A percentile compares a stretch with the other conserved stretches of the same genome.
Conservation (phyloP, 345 rosid genomes). For the Noccaea caerulescens region DNA sequence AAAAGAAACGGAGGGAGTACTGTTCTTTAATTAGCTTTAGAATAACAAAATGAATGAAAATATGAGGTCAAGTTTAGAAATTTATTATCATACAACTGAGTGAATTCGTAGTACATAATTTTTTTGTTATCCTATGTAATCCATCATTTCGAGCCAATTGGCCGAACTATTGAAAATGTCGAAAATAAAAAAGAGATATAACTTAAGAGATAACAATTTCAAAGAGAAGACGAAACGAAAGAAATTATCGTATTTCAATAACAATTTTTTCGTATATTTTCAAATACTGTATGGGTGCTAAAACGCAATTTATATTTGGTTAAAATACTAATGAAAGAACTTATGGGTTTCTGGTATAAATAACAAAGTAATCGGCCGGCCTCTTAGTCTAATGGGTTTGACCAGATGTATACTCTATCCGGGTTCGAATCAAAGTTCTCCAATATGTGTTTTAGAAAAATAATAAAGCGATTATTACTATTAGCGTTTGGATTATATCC, state of each 20-base stretch:
- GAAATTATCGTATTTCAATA: neutral
- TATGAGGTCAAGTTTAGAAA: too few relatives aligned
- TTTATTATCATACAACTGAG: too few relatives aligned
- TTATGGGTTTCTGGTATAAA: neutral
- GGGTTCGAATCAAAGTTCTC: conserved; percentile 3
- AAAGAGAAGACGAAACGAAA: neutral
- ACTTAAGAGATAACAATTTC: neutral
- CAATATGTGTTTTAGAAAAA: neutral
- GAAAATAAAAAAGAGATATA: neutral
- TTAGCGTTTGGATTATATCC: neutral
- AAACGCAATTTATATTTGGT: neutral
- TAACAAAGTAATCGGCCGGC: neutral
- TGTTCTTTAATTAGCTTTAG: too few relatives aligned
- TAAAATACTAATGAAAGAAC: neutral
- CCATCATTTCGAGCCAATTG: too few relatives aligned
- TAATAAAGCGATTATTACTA: neutral
- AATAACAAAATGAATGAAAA: too few relatives aligned
- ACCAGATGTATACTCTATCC: neutral
- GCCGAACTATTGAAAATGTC: too few relatives aligned
- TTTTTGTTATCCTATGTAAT: too few relatives aligned
- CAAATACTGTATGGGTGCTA: neutral
- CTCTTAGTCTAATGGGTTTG: conserved; percentile 23
- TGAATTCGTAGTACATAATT: too few relatives aligned
- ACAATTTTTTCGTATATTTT: neutral
- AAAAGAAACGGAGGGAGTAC: too few relatives aligned